Conservation (phyloP, 257 asterid genomes). For the Gentiana dahurica region DNA sequence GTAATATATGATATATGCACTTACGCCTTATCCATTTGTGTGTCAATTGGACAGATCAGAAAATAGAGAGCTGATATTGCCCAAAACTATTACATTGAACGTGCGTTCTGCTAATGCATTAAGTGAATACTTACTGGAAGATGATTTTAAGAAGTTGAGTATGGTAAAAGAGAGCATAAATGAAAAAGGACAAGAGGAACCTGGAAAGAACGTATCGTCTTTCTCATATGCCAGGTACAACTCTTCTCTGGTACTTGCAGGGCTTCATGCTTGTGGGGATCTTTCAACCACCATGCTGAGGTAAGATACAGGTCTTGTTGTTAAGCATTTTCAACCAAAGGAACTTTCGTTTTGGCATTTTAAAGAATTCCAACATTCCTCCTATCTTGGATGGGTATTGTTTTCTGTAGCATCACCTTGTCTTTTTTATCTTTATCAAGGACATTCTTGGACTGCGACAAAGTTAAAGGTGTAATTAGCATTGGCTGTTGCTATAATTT, state of each 20-base stretch:
- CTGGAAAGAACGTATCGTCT: slow-evolving; percentile 17
- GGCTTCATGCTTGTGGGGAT: slow-evolving; percentile 98
- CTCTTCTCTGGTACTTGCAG: slow-evolving; percentile 67
- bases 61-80: slow-evolving; percentile 29
- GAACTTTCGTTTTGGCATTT: no score
- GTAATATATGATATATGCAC: neutral
- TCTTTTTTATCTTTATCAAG: slow-evolving; percentile 21
- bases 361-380: no score
- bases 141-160: slow-evolving; percentile 20
- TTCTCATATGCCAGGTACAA: slow-evolving; percentile 17
- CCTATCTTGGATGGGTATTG: no score
- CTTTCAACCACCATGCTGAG: slow-evolving; percentile 93
- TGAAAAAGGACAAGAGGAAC: slow-evolving; percentile 17
- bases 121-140: slow-evolving; percentile 39
- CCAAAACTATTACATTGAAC: slow-evolving; percentile 73
- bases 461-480: slow-evolving; percentile 68
- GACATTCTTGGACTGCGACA: slow-evolving; percentile 69
- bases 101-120: slow-evolving; percentile 54
- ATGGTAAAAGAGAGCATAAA: slow-evolving; percentile 10
- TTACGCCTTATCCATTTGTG: slow-evolving; percentile 6
- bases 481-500: slow-evolving; percentile 94
- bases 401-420: neutral
- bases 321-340: no score
- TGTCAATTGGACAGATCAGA: slow-evolving; percentile 32
- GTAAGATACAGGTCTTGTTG: slow-evolving; percentile 24